A percentile compares a stretch with the other conserved stretches of the same genome.
phyloP scores from a whole-genome alignment of 805 yeast species.

The Saturnispora kantuleensis region DNA sequence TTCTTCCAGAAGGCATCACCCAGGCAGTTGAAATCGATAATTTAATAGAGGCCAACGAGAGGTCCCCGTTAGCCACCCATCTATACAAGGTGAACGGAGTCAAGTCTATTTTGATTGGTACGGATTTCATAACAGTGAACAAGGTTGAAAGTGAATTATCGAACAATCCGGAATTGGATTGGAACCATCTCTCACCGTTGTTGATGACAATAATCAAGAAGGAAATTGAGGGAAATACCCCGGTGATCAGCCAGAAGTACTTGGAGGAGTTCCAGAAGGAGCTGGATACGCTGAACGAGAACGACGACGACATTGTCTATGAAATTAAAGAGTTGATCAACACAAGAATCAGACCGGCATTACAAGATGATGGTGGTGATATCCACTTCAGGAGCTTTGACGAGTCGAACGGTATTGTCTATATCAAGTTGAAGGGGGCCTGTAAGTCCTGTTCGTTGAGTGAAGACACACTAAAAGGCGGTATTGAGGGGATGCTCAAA shows the following conservation, averaged over 20 bases:
- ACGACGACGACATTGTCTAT: constrained; percentile 55
- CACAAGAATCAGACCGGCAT: constrained; percentile 63
- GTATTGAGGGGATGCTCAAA: constrained; percentile 62
- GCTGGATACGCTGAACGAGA: constrained; percentile 33
- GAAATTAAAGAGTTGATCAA: constrained; percentile 63
- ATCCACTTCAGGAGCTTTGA: constrained; percentile 56
- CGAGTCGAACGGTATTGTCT: constrained; percentile 45
- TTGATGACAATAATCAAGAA: constrained; percentile 19
- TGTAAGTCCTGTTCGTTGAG: constrained; percentile 65
- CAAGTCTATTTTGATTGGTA: constrained; percentile 64
- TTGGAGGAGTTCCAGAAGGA: constrained; percentile 15
- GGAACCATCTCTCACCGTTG: constrained; percentile 23
- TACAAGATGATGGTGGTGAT: constrained; percentile 72
- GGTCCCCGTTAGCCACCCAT: constrained; percentile 55
- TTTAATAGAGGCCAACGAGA: constrained; percentile 41
- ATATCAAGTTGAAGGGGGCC: constrained; percentile 54
- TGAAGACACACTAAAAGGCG: constrained; percentile 55
- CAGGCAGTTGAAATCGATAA: constrained; percentile 45
- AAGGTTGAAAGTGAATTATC: constrained; percentile 32
- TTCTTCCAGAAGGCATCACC: constrained; percentile 33
- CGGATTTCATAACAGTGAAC: constrained; percentile 63
- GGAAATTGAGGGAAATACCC: constrained; percentile 20
- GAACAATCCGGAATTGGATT: constrained; percentile 26
- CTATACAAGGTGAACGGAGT: constrained; percentile 55
- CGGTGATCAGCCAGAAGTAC: constrained; percentile 19